Evolutionary conservation across 495 filamentous ascomycete species (phyloP), one percentile per base, ranked within the genome.

Genomic region (Apodospora peruviana): DNA sequence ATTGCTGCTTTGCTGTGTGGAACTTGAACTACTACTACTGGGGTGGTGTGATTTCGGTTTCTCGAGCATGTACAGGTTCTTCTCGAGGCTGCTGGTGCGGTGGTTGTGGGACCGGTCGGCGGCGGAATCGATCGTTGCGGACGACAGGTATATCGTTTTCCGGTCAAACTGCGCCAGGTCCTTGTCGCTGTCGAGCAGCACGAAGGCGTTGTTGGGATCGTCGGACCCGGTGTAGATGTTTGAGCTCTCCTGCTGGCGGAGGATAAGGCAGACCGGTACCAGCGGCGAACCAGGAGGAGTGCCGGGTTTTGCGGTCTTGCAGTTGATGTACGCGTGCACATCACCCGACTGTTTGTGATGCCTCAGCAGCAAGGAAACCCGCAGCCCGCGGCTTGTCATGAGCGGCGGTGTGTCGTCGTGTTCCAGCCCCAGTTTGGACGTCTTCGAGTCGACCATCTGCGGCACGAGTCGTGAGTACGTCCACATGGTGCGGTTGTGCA

Each of bases 261-360:
- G 47, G 5, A 59, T 45, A 2, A 59, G 49, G 22, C 56, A 59
- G 1, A 59, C 56, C 2, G 56, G 56, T 8, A 40, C 43, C 0
- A 45, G 40, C 5, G 48, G 23, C 14, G 11, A 9, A 9, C 36
- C 39, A n/a, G 32, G 17, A 14, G 40, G 29, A 5, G 32, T 12
- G 17, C 32, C 36, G 12, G 54, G 48, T 17, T 45, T 45, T 10
- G 36, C 16, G 2, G 57, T 56, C 12, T 51, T 53, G 50, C 50
- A 56, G 41, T 60, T 60, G 47, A 60, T 56, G 47, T 60, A 60
- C 2, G 57, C 53, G 22, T 56, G 51, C 9, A 56, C 23, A 23
- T 56, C 53, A 11, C 37, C 44, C 0, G 40, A 18, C 5, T 40
- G 25, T 17, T 12, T 34, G 11, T 48, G 23, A 3, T 39, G 47